These are phyloP conservation scores for Phytomonas serpens DNA, from an alignment of 208 protist species.

Conservation along the genomic window DNA sequence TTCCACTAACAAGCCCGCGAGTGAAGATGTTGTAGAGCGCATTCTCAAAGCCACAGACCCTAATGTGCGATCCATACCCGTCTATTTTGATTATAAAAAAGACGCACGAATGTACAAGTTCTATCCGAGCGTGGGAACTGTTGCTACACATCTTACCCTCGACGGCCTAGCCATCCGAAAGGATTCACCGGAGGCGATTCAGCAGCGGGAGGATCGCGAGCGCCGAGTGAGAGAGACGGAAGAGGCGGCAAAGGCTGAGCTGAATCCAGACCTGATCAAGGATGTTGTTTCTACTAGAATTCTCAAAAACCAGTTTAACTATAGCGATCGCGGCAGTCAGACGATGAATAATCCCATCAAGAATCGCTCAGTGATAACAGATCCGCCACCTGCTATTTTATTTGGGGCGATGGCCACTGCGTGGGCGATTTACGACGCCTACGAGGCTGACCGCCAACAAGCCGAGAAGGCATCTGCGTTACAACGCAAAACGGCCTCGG, in stretches of 20 bases:
- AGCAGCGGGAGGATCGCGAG: constrained; percentile 79
- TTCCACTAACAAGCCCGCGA: constrained; percentile 16
- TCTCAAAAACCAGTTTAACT: constrained; percentile 98
- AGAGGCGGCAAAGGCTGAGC: constrained; percentile 66
- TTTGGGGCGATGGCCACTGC: constrained; percentile 87
- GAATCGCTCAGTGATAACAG: constrained; percentile 81
- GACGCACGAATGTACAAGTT: constrained; percentile 87
- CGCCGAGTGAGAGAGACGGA: constrained; percentile 65
- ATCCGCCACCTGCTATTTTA: constrained; percentile 86
- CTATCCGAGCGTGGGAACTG: constrained; percentile 82
- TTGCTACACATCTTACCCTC: constrained; percentile 72
- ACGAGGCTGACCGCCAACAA: constrained; percentile 89
- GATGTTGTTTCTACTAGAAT: constrained; percentile 81
- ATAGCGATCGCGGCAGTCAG: constrained; percentile 94
- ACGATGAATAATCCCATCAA: constrained; percentile 91
- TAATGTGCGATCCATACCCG: constrained; percentile 82
- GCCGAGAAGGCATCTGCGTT: constrained; percentile 64
- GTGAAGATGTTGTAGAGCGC: constrained; percentile 79
- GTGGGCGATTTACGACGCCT: constrained; percentile 95
- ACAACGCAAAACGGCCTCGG: constrained; percentile 51
- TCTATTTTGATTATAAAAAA: constrained; percentile 92
- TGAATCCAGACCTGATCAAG: constrained; percentile 78
- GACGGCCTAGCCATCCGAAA: constrained; percentile 81
- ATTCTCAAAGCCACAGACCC: constrained; percentile 93
- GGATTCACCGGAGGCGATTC: constrained; percentile 79